A percentile compares a stretch with the other conserved stretches of the same genome.
These are phyloP conservation scores for Phialophora tarda DNA, from an alignment of 2,329 filamentous ascomycete genomes.

Conservation along the genomic window DNA sequence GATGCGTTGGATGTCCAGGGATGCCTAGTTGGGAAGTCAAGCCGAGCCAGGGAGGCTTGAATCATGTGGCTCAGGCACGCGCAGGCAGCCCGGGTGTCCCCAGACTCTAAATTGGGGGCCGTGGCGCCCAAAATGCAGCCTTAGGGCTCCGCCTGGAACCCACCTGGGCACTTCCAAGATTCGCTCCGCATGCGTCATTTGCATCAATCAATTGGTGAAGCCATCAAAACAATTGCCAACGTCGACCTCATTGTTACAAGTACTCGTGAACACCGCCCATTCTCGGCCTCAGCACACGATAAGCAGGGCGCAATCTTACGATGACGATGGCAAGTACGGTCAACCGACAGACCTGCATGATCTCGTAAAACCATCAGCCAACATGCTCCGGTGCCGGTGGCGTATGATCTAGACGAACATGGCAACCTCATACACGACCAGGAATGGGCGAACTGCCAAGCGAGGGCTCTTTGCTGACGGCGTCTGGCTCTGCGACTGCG, in stretches of 20 bases:
- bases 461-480: slow-evolving; percentile 51
- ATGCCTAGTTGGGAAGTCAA: slow-evolving; percentile 10
- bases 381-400: not conserved
- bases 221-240: not conserved
- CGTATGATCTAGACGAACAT: slow-evolving; percentile 16
- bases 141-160: not conserved
- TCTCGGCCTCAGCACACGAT: not conserved
- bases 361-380: not conserved
- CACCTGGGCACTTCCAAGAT: not conserved
- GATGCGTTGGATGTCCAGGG: slow-evolving; percentile 1
- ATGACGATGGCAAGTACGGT: not conserved
- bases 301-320: not conserved
- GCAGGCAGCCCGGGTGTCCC: not conserved
- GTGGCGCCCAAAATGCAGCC: not conserved
- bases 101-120: slow-evolving; percentile 4
- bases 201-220: slow-evolving; percentile 19
- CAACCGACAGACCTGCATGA: not conserved
- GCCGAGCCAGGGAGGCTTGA: slow-evolving; percentile 11
- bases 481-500: slow-evolving; percentile 63
- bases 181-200: slow-evolving; percentile 30
- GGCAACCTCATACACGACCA: slow-evolving; percentile 31
- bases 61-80: slow-evolving; percentile 12
- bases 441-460: slow-evolving; percentile 37
- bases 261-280: not conserved
- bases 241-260: not conserved